phyloP scores from a whole-genome alignment of 345 rosid species.

The Arabis hirsuta region DNA sequence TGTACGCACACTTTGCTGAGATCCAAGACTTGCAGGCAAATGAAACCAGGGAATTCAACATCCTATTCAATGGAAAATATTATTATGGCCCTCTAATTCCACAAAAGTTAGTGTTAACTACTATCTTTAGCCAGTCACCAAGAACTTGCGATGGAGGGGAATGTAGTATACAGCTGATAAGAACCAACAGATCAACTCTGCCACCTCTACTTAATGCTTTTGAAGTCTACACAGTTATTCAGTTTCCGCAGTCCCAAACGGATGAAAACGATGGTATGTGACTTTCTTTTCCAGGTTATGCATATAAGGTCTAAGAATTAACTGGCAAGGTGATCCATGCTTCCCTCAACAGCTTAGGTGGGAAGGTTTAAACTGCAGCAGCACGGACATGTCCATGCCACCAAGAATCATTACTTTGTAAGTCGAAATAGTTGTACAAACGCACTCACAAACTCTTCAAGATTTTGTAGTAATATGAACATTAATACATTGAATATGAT shows the following conservation, averaged over 20 bases:
- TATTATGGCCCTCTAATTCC: background rate
- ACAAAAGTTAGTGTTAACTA: background rate
- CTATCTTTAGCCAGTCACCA: background rate
- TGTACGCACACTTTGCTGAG: constrained; percentile 25
- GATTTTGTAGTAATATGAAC: background rate
- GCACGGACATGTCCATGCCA: background rate
- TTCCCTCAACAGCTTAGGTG: constrained; percentile 15
- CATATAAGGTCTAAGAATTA: background rate
- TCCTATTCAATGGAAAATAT: rapidly evolving
- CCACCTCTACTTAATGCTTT: constrained; percentile 47
- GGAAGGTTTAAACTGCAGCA: constrained; percentile 24
- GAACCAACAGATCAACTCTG: constrained; percentile 30
- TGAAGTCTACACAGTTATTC: constrained; percentile 30
- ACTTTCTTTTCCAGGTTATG: background rate
- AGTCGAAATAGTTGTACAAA: background rate
- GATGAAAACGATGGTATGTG: background rate
- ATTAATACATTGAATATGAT: background rate
- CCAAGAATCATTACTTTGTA: constrained; percentile 29
- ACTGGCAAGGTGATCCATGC: constrained; percentile 37
- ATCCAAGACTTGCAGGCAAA: constrained; percentile 17
- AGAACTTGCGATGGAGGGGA: background rate
- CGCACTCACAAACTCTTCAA: background rate
- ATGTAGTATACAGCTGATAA: constrained; percentile 14
- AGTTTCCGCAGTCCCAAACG: constrained; percentile 23
- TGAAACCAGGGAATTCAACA: constrained; percentile 27